phyloP scores from a whole-genome alignment of 441 rosid genomes.

The Gossypium schwendimanii region DNA sequence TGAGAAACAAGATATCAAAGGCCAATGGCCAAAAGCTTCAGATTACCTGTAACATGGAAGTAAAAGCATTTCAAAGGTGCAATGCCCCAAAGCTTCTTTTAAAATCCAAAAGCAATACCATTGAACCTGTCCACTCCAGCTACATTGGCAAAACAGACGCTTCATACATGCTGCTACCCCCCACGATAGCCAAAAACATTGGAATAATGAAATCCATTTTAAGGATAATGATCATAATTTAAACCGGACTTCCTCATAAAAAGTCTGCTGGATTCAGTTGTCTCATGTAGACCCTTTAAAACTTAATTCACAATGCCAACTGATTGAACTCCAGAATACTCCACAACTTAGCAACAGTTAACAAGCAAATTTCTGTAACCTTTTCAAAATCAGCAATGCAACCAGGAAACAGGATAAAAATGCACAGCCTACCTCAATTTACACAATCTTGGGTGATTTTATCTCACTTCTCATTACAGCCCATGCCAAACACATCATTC shows the following conservation, averaged over 20 bases:
- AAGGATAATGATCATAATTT: background rate
- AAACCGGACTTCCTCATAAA: background rate
- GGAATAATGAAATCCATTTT: background rate
- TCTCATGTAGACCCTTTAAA: conserved; percentile 1
- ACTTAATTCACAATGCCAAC: background rate
- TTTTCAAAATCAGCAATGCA: background rate
- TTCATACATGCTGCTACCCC: background rate
- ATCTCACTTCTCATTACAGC: background rate
- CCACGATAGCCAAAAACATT: background rate
- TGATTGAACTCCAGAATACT: background rate
- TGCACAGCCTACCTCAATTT: background rate
- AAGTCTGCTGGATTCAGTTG: background rate
- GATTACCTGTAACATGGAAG: no score
- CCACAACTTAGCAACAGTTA: background rate
- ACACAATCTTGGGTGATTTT: background rate
- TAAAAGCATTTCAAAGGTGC: background rate
- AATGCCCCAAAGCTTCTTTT: background rate
- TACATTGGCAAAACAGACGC: background rate
- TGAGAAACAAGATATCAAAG: no score
- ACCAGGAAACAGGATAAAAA: background rate
- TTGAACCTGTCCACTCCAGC: background rate
- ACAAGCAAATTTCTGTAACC: background rate
- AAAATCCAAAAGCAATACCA: background rate
- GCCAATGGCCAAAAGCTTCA: no score
- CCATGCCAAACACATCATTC: background rate